A percentile compares a stretch with the other conserved stretches of the same genome.
Conservation (phyloP, 2,329 filamentous ascomycete genomes). For the Trichoderma afroharzianum region DNA sequence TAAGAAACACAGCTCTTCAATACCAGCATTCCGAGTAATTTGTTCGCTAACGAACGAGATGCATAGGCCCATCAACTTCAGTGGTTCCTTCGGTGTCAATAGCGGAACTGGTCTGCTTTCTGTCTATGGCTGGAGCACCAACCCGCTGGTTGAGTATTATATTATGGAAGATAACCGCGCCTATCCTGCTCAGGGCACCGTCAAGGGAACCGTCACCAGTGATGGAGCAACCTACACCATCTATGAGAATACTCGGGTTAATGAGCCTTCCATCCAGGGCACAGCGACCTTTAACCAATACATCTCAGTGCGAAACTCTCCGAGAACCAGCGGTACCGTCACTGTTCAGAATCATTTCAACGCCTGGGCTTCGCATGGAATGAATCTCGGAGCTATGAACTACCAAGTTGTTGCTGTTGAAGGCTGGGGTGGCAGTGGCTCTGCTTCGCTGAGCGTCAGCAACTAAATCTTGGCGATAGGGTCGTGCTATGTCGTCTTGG, state of each 20-base stretch:
- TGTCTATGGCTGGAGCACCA: constrained; percentile 38
- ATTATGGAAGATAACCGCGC: constrained; percentile 37
- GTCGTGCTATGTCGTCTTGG: neutral
- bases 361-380: constrained; percentile 43
- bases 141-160: constrained; percentile 38
- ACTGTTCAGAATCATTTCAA: constrained; percentile 47
- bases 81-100: constrained; percentile 11
- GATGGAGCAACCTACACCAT: constrained; percentile 39
- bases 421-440: constrained; percentile 49
- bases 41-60: neutral
- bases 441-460: constrained; percentile 46
- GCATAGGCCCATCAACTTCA: neutral
- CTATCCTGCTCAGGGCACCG: constrained; percentile 34
- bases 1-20: neutral
- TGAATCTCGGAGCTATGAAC: constrained; percentile 46
- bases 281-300: constrained; percentile 51
- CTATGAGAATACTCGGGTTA: constrained; percentile 34
- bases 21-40: neutral
- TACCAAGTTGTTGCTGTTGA: constrained; percentile 56
- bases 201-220: constrained; percentile 32
- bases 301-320: constrained; percentile 19
- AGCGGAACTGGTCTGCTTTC: constrained; percentile 36
- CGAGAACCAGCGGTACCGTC: constrained; percentile 35
- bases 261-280: constrained; percentile 47
- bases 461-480: constrained; percentile 24